phyloP scores from a whole-genome alignment of 2,329 filamentous ascomycete genomes.

The Graphium sp. region DNA sequence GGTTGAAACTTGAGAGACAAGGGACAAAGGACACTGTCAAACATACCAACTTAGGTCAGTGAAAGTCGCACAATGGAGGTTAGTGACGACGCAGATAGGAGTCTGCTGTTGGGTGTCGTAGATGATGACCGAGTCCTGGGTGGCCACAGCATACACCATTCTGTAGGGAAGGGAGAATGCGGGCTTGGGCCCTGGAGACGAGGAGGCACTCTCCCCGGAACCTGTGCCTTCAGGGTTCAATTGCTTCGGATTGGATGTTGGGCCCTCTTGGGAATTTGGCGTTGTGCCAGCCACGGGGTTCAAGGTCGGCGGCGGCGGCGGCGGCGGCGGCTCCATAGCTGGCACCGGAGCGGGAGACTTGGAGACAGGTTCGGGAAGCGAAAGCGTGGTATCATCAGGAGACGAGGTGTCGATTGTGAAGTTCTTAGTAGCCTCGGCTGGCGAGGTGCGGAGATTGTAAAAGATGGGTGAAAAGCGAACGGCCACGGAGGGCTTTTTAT shows the following conservation, averaged over 20 bases:
- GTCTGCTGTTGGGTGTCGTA: slow-evolving; percentile 97
- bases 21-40: not conserved
- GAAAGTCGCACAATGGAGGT: slow-evolving; percentile 92
- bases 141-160: slow-evolving; percentile 92
- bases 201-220: slow-evolving; percentile 22
- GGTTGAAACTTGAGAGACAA: not conserved
- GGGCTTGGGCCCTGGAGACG: slow-evolving; percentile 43
- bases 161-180: slow-evolving; percentile 81
- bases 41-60: slow-evolving; percentile 88
- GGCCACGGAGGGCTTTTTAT: slow-evolving; percentile 95
- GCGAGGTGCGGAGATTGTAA: slow-evolving; percentile 59
- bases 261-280: no score
- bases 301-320: no score
- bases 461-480: slow-evolving; percentile 85
- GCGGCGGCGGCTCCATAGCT: slow-evolving; percentile 71
- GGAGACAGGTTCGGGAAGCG: slow-evolving; percentile 68
- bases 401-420: slow-evolving; percentile 93
- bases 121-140: slow-evolving; percentile 82
- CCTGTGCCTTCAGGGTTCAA: slow-evolving; percentile 14
- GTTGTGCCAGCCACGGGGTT: no score
- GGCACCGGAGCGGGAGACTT: slow-evolving; percentile 39
- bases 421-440: slow-evolving; percentile 55
- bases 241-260: slow-evolving; percentile 34
- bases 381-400: slow-evolving; percentile 64
- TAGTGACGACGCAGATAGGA: slow-evolving; percentile 87